phyloP scores from a whole-genome alignment of 371 early-diverging fungal genomes.

The Blakeslea trispora region DNA sequence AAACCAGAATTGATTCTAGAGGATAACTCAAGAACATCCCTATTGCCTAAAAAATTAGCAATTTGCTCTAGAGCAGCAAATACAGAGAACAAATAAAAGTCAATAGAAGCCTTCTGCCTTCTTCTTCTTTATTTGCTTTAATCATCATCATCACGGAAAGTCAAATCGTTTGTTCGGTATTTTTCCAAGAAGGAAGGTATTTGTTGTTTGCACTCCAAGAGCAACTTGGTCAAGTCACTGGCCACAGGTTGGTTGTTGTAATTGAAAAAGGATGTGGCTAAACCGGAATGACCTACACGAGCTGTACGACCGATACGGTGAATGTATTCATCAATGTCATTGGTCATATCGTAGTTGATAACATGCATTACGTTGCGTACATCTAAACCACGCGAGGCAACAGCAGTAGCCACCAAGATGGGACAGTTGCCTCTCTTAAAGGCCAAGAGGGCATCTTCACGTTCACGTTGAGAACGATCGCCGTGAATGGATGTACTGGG shows the following conservation, averaged over 20 bases:
- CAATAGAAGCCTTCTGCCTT: too few relatives aligned
- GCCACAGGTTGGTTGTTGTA: slow-evolving; percentile 47
- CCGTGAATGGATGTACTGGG: slow-evolving; percentile 77
- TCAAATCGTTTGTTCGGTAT: slow-evolving; percentile 34
- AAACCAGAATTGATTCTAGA: too few relatives aligned
- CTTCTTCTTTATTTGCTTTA: too few relatives aligned
- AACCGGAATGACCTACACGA: slow-evolving; percentile 73
- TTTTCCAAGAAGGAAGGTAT: slow-evolving; percentile 71
- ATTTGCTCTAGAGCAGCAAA: too few relatives aligned
- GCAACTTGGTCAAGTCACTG: slow-evolving; percentile 71
- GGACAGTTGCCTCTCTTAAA: slow-evolving; percentile 80
- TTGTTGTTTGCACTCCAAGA: slow-evolving; percentile 80
- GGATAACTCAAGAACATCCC: too few relatives aligned
- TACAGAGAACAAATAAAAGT: too few relatives aligned
- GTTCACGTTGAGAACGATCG: slow-evolving; percentile 77
- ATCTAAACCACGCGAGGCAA: slow-evolving; percentile 93
- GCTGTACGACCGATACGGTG: slow-evolving; percentile 85
- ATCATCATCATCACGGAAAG: background rate
- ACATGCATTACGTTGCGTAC: slow-evolving; percentile 83
- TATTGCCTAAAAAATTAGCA: too few relatives aligned
- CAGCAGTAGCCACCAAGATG: slow-evolving; percentile 91
- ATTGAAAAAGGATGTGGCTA: slow-evolving; percentile 77
- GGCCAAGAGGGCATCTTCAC: slow-evolving; percentile 75
- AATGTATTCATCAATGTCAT: slow-evolving; percentile 80
- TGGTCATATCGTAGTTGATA: slow-evolving; percentile 83